phyloP scores from a whole-genome alignment of 495 filamentous ascomycete species.

The Lasiosphaeria hispida region DNA sequence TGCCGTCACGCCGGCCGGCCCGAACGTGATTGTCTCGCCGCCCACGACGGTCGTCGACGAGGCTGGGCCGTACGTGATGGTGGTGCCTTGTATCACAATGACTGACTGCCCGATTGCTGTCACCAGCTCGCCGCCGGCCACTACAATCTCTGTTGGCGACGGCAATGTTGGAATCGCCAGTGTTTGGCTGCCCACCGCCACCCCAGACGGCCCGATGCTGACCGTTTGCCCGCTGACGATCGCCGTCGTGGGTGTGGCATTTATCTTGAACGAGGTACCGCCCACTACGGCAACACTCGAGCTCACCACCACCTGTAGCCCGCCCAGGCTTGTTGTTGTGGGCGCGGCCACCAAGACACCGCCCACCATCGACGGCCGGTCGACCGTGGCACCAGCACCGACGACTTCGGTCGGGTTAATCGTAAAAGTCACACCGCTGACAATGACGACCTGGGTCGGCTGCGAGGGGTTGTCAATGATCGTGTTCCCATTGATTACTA shows the following conservation, averaged over 20 bases:
- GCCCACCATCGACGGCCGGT: conserved; percentile 29
- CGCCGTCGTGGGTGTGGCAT: conserved; percentile 19
- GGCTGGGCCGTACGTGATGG: conserved; percentile 39
- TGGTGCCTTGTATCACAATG: conserved; percentile 43
- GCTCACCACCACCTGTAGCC: conserved; percentile 41
- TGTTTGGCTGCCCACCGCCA: conserved; percentile 37
- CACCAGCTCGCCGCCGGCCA: conserved; percentile 45
- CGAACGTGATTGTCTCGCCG: conserved; percentile 46
- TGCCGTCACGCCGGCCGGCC: conserved; percentile 43
- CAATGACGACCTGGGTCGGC: conserved; percentile 37
- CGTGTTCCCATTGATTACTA: conserved; percentile 44
- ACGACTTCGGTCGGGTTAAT: conserved; percentile 41
- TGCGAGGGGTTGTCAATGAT: conserved; percentile 35
- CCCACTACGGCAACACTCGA: conserved; percentile 45
- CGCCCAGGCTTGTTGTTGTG: conserved; percentile 38
- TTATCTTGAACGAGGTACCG: conserved; percentile 44
- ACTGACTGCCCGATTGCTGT: conserved; percentile 45
- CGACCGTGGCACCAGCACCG: conserved; percentile 40
- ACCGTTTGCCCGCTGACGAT: conserved; percentile 41
- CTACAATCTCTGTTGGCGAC: conserved; percentile 40
- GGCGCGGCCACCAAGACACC: conserved; percentile 27
- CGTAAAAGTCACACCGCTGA: conserved; percentile 42
- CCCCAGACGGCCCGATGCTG: conserved; percentile 44
- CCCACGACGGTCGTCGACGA: conserved; percentile 20
- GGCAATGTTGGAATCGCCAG: conserved; percentile 33